These are phyloP conservation scores for Leccinellum albellum DNA, from an alignment of 768 basidiomycete genomes.

Conservation along the genomic window DNA sequence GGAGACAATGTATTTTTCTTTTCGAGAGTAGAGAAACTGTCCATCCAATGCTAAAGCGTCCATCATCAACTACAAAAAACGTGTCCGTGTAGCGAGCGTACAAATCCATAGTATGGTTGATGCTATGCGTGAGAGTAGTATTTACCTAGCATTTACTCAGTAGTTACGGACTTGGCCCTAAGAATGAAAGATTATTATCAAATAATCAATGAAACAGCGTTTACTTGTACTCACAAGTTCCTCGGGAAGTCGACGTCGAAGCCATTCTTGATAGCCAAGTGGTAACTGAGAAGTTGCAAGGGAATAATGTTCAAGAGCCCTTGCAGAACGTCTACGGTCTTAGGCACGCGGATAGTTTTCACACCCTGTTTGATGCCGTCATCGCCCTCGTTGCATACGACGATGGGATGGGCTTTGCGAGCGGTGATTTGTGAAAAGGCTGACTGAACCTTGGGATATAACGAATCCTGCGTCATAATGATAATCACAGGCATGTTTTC, in stretches of 20 bases:
- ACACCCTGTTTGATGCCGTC: constrained; percentile 65
- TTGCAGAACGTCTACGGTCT: constrained; percentile 92
- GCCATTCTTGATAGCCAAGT: constrained; percentile 91
- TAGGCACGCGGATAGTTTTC: constrained; percentile 91
- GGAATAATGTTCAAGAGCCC: constrained; percentile 96
- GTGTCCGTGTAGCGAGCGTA: constrained; percentile 18
- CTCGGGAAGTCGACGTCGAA: constrained; percentile 98
- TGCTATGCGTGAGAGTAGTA: not conserved
- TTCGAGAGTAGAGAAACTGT: constrained; percentile 11
- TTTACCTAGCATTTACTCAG: constrained; percentile 45
- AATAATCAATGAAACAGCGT: constrained; percentile 2
- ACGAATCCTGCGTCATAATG: constrained; percentile 97
- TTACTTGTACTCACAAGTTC: constrained; percentile 65
- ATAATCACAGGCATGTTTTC: constrained; percentile 99
- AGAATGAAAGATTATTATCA: constrained; percentile 8
- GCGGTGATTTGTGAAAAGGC: constrained; percentile 97
- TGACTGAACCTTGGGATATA: constrained; percentile 97
- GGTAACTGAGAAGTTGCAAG: constrained; percentile 92
- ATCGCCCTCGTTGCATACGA: constrained; percentile 94
- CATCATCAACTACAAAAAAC: constrained; percentile 25
- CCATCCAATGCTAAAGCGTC: constrained; percentile 26
- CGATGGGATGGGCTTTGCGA: constrained; percentile 91
- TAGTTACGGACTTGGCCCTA: constrained; percentile 76
- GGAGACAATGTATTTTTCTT: not conserved
- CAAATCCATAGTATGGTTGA: constrained; percentile 13